Base-by-base conservation (phyloP, 139 green algal genomes). In the Chlamydomonas sp. region DNA sequence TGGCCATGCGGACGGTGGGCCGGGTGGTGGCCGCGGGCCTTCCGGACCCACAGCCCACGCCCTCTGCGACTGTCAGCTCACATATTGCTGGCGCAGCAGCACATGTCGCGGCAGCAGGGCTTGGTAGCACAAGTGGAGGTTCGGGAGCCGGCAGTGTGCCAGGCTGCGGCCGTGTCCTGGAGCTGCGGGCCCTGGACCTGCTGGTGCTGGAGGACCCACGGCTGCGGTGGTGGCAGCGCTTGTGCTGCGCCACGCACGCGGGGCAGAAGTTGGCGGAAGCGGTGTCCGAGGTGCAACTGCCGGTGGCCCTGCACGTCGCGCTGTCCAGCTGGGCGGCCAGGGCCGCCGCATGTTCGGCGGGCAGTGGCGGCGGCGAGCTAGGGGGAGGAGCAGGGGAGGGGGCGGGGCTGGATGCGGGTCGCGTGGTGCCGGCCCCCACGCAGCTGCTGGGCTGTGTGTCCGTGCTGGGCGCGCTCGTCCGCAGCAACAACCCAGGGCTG, bases 171-270 rank as follows among this genome's bases (percentile, higher is more conserved):
- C 15, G 78, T 15, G 62, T 61, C 4, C 14, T 71, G 15, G 73
- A 75, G 57, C 49, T 87, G 61, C 63, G 62, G 31, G 72, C 72
- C 14, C 71, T 80, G 49, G 83, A 87, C 58, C n/a, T 87, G 73
- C 72, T 87, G 0, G 63, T 75, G 1, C 73, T 80, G 31, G 2
- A 76, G 61, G 83, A 87, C 18, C 83, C 83, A 14, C 73, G 80
- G 73, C 83, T 87, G 31, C 72, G 83, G n/a, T 87, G 83, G 83
- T 87, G 83, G 83, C 83, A 87, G 73, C 72, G 83, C 31, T 62
- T 87, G 71, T 87, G 83, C 61, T 15, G 62, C 20, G 73, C 72
- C 17, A 81, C 73, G 15, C 83, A 87, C 62, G 83, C 83, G 5
- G 80, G 73, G 73, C 83, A 87, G 83, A 72, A 59, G 2, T 0